Evolutionary conservation across 169 alveolate genomes (phyloP).

Genomic region (Toxoplasma gondii): DNA sequence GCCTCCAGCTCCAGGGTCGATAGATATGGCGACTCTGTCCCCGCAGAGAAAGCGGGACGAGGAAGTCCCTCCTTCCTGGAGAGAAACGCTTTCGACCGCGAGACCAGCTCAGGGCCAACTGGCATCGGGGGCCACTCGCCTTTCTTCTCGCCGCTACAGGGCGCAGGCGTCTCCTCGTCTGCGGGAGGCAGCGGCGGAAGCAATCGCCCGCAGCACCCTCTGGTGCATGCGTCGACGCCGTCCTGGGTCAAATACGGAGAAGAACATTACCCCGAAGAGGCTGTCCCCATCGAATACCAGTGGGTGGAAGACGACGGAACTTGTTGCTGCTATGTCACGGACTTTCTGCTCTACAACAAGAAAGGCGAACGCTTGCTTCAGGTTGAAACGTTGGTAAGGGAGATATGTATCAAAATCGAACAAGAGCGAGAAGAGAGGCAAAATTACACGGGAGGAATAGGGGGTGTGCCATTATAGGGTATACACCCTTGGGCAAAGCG

Average conservation of each 20-base stretch:
- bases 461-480: too few relatives aligned
- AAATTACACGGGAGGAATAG: neutral
- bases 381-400: slow-evolving; percentile 47
- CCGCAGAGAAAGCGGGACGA: neutral
- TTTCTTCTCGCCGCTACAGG: neutral
- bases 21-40: neutral
- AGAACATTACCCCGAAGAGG: slow-evolving; percentile 44
- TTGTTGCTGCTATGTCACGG: slow-evolving; percentile 54
- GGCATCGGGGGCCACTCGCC: neutral
- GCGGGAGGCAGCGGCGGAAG: neutral
- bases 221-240: slow-evolving; percentile 42
- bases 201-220: slow-evolving; percentile 51
- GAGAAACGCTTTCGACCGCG: neutral
- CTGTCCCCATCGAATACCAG: slow-evolving; percentile 45
- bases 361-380: slow-evolving; percentile 56
- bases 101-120: neutral
- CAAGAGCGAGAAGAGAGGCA: neutral
- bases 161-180: neutral
- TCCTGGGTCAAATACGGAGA: slow-evolving; percentile 60
- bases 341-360: slow-evolving; percentile 56
- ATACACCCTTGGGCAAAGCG: too few relatives aligned
- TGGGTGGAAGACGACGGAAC: slow-evolving; percentile 53
- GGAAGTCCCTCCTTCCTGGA: neutral
- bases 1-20: neutral
- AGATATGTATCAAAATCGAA: neutral